A percentile compares a stretch with the other conserved stretches of the same genome.
These are phyloP conservation scores for Graphiopsis chlorocephala DNA, from an alignment of 2,329 filamentous ascomycete genomes.

Conservation along the genomic window DNA sequence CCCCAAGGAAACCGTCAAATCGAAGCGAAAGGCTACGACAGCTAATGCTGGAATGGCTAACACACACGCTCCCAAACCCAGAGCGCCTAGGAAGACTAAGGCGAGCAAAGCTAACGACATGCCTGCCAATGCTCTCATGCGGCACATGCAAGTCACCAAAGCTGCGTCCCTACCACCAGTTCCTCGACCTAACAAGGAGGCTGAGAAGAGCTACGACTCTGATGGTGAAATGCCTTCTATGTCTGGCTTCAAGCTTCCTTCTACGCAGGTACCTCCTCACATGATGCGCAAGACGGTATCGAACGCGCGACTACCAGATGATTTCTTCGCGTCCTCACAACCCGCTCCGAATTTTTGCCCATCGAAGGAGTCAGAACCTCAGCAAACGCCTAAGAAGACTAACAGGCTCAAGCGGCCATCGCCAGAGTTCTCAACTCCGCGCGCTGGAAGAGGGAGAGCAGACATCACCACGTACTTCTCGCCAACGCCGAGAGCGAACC, in stretches of 20 bases:
- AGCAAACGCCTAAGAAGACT: slow-evolving; percentile 23
- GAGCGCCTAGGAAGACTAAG: slow-evolving; percentile 20
- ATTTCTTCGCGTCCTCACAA: not conserved
- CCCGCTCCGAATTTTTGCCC: not conserved
- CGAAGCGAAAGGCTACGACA: slow-evolving; percentile 27
- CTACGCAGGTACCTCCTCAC: not conserved
- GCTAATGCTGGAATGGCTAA: slow-evolving; percentile 19
- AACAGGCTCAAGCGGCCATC: slow-evolving; percentile 28
- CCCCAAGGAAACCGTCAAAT: slow-evolving; percentile 29
- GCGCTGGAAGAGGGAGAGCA: slow-evolving; percentile 24
- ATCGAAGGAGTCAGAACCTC: slow-evolving; percentile 7
- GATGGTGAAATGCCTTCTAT: slow-evolving; percentile 15
- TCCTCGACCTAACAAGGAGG: not conserved
- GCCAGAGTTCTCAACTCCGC: slow-evolving; percentile 25
- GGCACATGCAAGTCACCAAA: slow-evolving; percentile 22
- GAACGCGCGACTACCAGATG: not conserved
- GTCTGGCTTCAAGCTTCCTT: slow-evolving; percentile 14
- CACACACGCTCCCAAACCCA: slow-evolving; percentile 19
- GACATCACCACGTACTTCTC: slow-evolving; percentile 29
- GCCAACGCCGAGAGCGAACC: slow-evolving; percentile 24
- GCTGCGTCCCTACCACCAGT: not conserved
- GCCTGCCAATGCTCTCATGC: slow-evolving; percentile 22
- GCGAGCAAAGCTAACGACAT: slow-evolving; percentile 13
- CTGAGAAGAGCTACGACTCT: not conserved
- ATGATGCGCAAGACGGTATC: not conserved